phyloP scores from a whole-genome alignment of 75 land plant genomes.

The Picea glauca region DNA sequence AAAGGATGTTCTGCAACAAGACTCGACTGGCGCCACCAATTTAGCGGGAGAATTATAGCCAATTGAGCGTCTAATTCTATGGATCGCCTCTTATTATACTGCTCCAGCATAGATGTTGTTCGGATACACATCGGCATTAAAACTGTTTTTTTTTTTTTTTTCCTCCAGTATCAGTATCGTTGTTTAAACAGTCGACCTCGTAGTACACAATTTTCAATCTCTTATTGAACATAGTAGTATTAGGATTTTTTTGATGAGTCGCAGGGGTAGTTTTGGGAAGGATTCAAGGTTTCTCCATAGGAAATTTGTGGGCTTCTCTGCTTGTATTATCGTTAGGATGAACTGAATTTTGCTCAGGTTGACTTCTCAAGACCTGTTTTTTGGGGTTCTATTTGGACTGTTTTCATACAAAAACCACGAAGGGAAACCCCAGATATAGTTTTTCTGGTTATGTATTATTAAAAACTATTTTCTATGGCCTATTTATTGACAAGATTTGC shows the following conservation, averaged over 20 bases:
- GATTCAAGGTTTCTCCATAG: too few species aligned
- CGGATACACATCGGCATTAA: too few species aligned
- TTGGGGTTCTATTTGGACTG: slow-evolving; percentile 48
- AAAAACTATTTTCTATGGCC: not conserved
- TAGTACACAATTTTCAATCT: too few species aligned
- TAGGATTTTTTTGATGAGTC: too few species aligned
- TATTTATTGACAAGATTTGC: not conserved
- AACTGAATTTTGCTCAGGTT: slow-evolving; percentile 48
- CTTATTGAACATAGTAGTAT: too few species aligned
- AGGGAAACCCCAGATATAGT: slow-evolving; percentile 56
- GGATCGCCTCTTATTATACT: not conserved
- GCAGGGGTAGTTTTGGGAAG: too few species aligned
- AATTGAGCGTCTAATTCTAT: not conserved
- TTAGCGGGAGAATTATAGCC: not conserved
- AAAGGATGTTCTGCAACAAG: not conserved
- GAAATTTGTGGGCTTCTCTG: too few species aligned
- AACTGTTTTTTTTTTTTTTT: too few species aligned
- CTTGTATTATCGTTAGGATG: slow-evolving; percentile 23
- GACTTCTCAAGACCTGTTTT: slow-evolving; percentile 56
- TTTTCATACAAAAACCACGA: slow-evolving; percentile 14
- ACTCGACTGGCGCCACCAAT: not conserved
- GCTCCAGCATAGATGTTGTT: not conserved
- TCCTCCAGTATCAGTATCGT: not conserved
- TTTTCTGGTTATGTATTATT: not conserved
- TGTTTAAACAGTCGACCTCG: not conserved